Evolutionary conservation across 2,329 filamentous ascomycete species (phyloP).

Genomic region (Coniochaeta sp.): DNA sequence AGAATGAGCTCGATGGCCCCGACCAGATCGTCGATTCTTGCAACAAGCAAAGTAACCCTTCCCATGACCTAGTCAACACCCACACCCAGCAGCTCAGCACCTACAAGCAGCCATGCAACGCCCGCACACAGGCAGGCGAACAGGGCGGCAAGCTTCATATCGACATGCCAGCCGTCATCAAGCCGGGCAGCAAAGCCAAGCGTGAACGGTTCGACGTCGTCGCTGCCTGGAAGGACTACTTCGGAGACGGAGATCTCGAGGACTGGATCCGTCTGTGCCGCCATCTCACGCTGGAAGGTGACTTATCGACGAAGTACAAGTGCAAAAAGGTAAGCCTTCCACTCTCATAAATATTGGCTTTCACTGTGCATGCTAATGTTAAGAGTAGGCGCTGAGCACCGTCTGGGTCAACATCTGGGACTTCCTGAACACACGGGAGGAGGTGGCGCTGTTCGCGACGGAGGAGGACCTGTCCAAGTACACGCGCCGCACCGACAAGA

Average conservation of each 20-base stretch:
- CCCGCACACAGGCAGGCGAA: no score
- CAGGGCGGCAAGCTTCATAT: no score
- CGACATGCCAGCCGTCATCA: background rate
- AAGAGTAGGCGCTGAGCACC: conserved; percentile 28
- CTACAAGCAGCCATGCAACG: background rate
- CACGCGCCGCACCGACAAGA: conserved; percentile 24
- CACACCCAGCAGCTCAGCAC: background rate
- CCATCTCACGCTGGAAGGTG: conserved; percentile 31
- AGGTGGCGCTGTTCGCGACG: conserved; percentile 21
- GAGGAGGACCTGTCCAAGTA: conserved; percentile 24
- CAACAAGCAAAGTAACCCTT: no score
- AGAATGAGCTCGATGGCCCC: background rate
- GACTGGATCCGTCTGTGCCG: conserved; percentile 37
- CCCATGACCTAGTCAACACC: background rate
- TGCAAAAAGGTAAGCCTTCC: conserved; percentile 40
- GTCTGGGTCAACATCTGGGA: conserved; percentile 42
- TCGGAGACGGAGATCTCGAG: conserved; percentile 21
- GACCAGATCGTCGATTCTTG: background rate
- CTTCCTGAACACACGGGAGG: conserved; percentile 29
- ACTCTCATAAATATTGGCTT: no score
- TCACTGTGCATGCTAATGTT: no score
- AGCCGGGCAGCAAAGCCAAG: background rate
- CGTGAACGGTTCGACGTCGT: background rate
- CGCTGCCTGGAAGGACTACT: conserved; percentile 20
- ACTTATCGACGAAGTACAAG: conserved; percentile 33